Evolutionary conservation across 768 basidiomycete genomes (phyloP).

Genomic region (Boletus reticulatus): DNA sequence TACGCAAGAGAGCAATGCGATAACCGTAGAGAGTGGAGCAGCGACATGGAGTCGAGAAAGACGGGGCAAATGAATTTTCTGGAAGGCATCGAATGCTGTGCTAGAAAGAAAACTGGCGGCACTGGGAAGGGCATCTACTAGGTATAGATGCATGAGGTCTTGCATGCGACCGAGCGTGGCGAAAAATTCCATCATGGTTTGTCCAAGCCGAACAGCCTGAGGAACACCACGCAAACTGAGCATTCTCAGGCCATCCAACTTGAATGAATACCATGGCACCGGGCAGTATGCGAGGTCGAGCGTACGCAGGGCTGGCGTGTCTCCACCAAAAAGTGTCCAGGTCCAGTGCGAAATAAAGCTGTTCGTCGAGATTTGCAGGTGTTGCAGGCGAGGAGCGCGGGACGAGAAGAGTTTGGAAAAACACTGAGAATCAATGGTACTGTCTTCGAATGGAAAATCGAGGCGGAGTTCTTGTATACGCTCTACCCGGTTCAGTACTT

Average conservation of each 20-base stretch:
- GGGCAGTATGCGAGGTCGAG: neutral
- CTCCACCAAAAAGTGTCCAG: neutral
- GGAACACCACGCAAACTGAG: conserved; percentile 32
- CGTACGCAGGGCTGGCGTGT: neutral
- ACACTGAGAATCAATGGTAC: too few species aligned
- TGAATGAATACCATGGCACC: neutral
- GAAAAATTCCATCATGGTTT: conserved; percentile 30
- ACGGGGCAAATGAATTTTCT: neutral
- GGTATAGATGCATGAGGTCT: conserved; percentile 29
- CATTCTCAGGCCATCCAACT: conserved; percentile 27
- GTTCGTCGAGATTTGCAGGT: neutral
- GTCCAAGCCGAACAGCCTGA: conserved; percentile 15
- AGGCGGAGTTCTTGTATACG: conserved; percentile 1
- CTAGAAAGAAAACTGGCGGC: neutral
- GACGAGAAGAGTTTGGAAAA: neutral
- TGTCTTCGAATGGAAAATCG: neutral
- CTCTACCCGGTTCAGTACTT: neutral
- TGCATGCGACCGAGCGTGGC: conserved; percentile 34
- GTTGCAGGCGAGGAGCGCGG: neutral
- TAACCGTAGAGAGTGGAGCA: conserved; percentile 3
- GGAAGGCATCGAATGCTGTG: neutral
- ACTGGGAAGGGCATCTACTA: conserved; percentile 31
- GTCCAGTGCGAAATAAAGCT: too few species aligned
- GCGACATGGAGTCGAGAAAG: conserved; percentile 7
- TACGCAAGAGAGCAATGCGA: conserved; percentile 4